These are phyloP conservation scores for Gelatoporia subvermispora DNA, from an alignment of 768 basidiomycete genomes.

Conservation along the genomic window DNA sequence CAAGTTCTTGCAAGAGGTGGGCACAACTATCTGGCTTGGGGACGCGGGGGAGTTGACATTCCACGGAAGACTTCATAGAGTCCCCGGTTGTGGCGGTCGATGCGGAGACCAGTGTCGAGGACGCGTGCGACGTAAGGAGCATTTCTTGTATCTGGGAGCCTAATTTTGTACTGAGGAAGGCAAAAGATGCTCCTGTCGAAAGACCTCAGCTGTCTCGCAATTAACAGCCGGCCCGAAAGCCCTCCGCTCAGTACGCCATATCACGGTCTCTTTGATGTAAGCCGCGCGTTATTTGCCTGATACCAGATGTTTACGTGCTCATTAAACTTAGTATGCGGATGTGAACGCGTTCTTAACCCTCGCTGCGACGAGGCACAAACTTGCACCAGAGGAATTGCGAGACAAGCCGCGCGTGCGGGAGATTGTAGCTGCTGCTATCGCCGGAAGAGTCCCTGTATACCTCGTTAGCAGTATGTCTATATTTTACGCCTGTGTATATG, in stretches of 20 bases:
- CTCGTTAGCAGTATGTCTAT: slow-evolving; percentile 69
- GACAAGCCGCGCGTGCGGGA: slow-evolving; percentile 57
- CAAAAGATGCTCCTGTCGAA: slow-evolving; percentile 57
- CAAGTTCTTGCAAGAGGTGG: slow-evolving; percentile 53
- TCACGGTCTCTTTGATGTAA: slow-evolving; percentile 72
- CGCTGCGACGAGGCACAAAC: slow-evolving; percentile 73
- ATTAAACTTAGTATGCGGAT: slow-evolving; percentile 59
- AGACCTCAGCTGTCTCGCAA: slow-evolving; percentile 59
- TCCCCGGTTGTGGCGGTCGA: slow-evolving; percentile 60
- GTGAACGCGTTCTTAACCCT: slow-evolving; percentile 85
- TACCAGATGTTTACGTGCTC: neutral
- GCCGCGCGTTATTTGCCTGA: slow-evolving; percentile 15
- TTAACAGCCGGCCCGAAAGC: slow-evolving; percentile 34
- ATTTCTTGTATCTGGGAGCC: neutral
- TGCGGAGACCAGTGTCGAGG: slow-evolving; percentile 72
- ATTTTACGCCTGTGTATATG: neutral
- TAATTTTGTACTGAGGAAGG: neutral
- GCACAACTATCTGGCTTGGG: slow-evolving; percentile 5
- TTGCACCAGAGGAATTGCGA: slow-evolving; percentile 53
- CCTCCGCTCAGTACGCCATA: slow-evolving; percentile 23
- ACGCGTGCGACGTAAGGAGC: slow-evolving; percentile 67
- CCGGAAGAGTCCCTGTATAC: slow-evolving; percentile 67
- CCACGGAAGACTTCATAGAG: slow-evolving; percentile 59
- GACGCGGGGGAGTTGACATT: neutral
- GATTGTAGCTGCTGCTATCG: slow-evolving; percentile 69